Conservation (phyloP, 164 flowering plant species). For the Nelumbo lutea region DNA sequence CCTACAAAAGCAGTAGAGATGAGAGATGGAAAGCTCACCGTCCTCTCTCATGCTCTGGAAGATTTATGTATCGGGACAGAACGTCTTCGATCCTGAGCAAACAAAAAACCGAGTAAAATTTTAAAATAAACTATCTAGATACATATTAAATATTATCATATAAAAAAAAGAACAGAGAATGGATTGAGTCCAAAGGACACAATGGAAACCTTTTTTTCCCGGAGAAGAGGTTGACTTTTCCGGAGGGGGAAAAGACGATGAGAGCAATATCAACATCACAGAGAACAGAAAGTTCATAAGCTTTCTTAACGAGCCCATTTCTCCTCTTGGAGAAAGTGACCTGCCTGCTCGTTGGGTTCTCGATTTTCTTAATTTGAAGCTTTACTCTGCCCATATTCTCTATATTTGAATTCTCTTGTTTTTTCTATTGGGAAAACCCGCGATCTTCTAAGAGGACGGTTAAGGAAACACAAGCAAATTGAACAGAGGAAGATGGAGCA, state of each 20-base stretch:
- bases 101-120: not conserved
- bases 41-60: constrained; percentile 36
- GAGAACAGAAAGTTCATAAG: constrained; percentile 55
- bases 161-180: not conserved
- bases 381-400: constrained; percentile 47
- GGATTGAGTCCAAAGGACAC: not conserved
- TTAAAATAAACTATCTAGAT: not conserved
- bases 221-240: constrained; percentile 42
- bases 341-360: constrained; percentile 56
- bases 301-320: constrained; percentile 56
- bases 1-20: not conserved
- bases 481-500: not conserved
- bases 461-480: not conserved
- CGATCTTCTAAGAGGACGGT: not conserved
- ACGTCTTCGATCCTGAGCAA: constrained; percentile 31
- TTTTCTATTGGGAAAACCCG: not conserved
- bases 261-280: constrained; percentile 56
- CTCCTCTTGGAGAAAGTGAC: constrained; percentile 60
- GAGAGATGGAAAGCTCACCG: constrained; percentile 9
- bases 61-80: constrained; percentile 28
- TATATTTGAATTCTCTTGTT: constrained; percentile 1
- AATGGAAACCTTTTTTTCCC: constrained; percentile 36
- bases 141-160: too few relatives aligned
- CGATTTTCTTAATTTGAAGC: constrained; percentile 52
- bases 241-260: constrained; percentile 57